Conservation (phyloP, 768 basidiomycete species). For the Paxillus ammoniavirescens region DNA sequence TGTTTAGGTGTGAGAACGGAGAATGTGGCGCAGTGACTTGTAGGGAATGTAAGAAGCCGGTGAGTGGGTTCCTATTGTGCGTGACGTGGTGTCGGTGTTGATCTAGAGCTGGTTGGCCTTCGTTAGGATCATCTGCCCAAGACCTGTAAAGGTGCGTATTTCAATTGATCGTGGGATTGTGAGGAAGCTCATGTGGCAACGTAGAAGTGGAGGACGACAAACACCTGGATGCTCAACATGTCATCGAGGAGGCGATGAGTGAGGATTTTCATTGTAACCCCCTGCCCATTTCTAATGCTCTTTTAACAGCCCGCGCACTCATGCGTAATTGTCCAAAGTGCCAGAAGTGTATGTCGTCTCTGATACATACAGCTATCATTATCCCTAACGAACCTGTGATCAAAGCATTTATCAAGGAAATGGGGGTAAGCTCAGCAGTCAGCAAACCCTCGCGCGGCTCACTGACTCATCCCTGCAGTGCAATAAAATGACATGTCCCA, state of each 20-base stretch:
- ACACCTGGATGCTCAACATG: conserved; percentile 70
- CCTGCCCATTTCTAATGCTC: conserved; percentile 4
- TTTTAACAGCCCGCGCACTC: conserved; percentile 61
- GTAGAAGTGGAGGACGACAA: conserved; percentile 76
- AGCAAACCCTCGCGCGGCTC: background rate
- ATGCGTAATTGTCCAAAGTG: conserved; percentile 90
- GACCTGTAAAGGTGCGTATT: conserved; percentile 62
- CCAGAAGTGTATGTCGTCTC: conserved; percentile 55
- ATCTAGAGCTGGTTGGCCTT: conserved; percentile 1
- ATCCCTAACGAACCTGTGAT: conserved; percentile 3
- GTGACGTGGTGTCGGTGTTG: background rate
- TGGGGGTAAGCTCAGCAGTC: conserved; percentile 54
- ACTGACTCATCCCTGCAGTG: conserved; percentile 46
- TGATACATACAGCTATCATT: background rate
- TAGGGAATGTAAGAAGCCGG: conserved; percentile 72
- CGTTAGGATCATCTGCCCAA: conserved; percentile 77
- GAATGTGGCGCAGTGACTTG: conserved; percentile 80
- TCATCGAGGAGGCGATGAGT: conserved; percentile 95
- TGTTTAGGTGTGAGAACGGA: conserved; percentile 54
- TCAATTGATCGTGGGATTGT: background rate
- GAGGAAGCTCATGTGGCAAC: background rate
- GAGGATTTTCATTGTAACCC: conserved; percentile 18
- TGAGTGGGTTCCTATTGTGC: conserved; percentile 30
- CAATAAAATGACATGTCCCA: conserved; percentile 87
- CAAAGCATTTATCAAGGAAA: conserved; percentile 78